These are phyloP conservation scores for Russula emetica DNA, from an alignment of 768 basidiomycete genomes.

Conservation along the genomic window DNA sequence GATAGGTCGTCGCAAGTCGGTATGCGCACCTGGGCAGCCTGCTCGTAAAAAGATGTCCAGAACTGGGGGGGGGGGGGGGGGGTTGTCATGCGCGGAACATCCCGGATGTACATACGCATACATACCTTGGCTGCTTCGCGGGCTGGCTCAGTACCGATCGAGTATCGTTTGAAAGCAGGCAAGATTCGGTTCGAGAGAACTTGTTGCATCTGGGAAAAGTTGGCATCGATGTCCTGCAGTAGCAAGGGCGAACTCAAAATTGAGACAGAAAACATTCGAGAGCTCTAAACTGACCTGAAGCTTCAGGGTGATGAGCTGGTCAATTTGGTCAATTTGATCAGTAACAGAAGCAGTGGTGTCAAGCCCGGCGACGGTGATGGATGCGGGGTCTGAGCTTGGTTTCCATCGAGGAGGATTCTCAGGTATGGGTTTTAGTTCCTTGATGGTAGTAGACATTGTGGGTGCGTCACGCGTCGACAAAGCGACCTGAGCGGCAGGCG, in stretches of 20 bases:
- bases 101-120: not conserved
- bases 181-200: constrained; percentile 74
- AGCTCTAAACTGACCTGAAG: constrained; percentile 60
- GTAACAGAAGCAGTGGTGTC: constrained; percentile 62
- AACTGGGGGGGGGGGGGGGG: constrained; percentile 52
- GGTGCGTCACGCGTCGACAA: not conserved
- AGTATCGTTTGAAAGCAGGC: constrained; percentile 87
- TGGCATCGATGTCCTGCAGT: constrained; percentile 81
- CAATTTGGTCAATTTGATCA: constrained; percentile 91
- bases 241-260: not conserved
- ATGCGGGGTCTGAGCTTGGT: constrained; percentile 57
- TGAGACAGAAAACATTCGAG: not conserved
- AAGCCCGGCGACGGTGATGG: constrained; percentile 67
- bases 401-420: constrained; percentile 67
- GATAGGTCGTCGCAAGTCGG: constrained; percentile 65
- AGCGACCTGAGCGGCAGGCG: not conserved
- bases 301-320: constrained; percentile 90
- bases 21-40: constrained; percentile 83
- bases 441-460: constrained; percentile 1
- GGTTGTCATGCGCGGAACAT: not conserved
- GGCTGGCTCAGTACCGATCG: constrained; percentile 81
- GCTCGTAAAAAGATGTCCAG: constrained; percentile 97
- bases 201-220: constrained; percentile 87
- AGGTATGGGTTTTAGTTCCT: constrained; percentile 41
- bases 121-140: constrained; percentile 83